Evolutionary conservation across 495 filamentous ascomycete genomes (phyloP).

Genomic region (Sordaria brevicollis): DNA sequence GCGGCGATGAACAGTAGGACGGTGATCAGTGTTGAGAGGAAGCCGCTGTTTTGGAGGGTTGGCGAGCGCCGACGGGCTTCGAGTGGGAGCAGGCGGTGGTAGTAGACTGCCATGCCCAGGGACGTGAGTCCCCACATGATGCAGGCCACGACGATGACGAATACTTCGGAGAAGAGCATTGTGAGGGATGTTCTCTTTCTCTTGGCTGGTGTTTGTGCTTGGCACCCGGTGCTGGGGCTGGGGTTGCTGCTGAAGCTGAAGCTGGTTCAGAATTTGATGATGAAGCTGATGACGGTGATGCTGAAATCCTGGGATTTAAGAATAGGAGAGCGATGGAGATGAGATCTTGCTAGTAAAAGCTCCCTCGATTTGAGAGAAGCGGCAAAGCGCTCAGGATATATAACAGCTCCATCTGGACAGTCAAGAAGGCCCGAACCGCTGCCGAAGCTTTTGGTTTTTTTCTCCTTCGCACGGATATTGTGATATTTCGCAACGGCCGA

Average conservation of each 20-base stretch:
- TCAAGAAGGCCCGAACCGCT: background rate
- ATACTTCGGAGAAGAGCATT: background rate
- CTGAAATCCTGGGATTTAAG: background rate
- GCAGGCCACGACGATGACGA: background rate
- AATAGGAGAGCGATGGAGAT: background rate
- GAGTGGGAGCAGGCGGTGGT: constrained; percentile 1
- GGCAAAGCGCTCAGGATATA: background rate
- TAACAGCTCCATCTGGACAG: background rate
- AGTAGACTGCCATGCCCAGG: constrained; percentile 5
- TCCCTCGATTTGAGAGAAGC: background rate
- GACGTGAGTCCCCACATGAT: constrained; percentile 3
- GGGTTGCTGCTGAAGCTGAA: too few species aligned
- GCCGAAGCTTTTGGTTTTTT: background rate
- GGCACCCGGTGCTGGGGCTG: background rate
- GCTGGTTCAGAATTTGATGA: too few species aligned
- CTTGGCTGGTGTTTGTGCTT: background rate
- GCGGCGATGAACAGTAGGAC: background rate
- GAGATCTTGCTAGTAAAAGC: background rate
- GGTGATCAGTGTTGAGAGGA: background rate
- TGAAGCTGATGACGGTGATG: background rate
- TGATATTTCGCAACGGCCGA: background rate
- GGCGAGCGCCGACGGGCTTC: constrained; percentile 5
- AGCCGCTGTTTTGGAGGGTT: background rate
- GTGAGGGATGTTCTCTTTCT: background rate
- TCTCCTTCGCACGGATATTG: background rate